Evolutionary conservation across 1,139 yeast genomes (phyloP).

Genomic region (Kluyveromyces sp.): DNA sequence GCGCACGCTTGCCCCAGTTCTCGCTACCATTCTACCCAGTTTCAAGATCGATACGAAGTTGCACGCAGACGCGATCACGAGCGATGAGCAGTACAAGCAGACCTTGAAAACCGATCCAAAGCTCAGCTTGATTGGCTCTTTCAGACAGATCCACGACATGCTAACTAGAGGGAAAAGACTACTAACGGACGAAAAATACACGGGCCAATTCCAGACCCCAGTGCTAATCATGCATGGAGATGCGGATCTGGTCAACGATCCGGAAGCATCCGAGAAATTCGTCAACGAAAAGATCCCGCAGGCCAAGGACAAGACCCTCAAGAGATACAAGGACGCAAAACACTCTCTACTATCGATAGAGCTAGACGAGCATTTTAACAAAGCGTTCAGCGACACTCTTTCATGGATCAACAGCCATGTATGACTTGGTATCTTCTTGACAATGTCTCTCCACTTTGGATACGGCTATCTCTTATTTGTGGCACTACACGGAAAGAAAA

Average conservation of each 20-base stretch:
- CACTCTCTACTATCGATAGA: constrained; percentile 33
- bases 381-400: constrained; percentile 19
- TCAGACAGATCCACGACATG: constrained; percentile 57
- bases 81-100: constrained; percentile 43
- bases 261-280: constrained; percentile 47
- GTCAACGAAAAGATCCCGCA: constrained; percentile 25
- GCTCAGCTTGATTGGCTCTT: constrained; percentile 42
- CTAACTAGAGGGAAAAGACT: constrained; percentile 34
- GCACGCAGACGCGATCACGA: constrained; percentile 48
- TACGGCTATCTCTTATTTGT: too few relatives aligned
- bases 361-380: constrained; percentile 19
- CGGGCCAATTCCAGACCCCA: constrained; percentile 40
- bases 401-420: constrained; percentile 20
- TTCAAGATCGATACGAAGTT: constrained; percentile 52
- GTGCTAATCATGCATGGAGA: constrained; percentile 51
- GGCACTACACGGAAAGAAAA: too few relatives aligned
- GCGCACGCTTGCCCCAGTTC: constrained; percentile 40
- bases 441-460: neutral
- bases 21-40: constrained; percentile 47
- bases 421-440: too few relatives aligned
- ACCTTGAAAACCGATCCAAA: constrained; percentile 41
- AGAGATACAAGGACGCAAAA: constrained; percentile 32
- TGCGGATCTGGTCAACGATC: constrained; percentile 49
- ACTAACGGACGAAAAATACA: constrained; percentile 31
- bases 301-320: constrained; percentile 33